Evolutionary conservation across 345 rosid species (phyloP), one percentile per base, ranked within the genome.

Genomic region (Luvunga scandens): DNA sequence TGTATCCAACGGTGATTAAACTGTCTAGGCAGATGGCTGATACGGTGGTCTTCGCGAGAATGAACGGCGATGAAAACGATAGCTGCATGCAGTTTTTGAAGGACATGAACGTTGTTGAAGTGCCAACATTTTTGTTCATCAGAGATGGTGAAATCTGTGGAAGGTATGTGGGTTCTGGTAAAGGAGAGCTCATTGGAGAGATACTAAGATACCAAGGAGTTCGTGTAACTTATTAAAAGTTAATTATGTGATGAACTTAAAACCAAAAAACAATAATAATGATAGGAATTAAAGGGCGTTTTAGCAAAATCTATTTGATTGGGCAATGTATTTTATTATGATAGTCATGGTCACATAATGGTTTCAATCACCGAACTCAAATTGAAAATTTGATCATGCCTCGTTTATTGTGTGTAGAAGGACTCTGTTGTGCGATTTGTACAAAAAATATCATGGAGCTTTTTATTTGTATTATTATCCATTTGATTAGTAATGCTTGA

Each of bases 61-160:
- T 95, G 97, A 92, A 93, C 83, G 99, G 98, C 0, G 98, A 95
- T 79, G 98, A 95, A 88, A 95, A 93, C 72, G 98, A 91, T 5
- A 93, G 97, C 81, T 95, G 99, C 81, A 93, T 95, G 98, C 82
- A 80, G 85, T 95, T 90, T 83, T 85, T 95, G 42, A 92, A 76
- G 82, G 98, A 93, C 79, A 93, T 91, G 98, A 79, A 95, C 6
- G 96, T 95, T 38, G 28, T 95, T 0, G 93, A 95, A 65, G 99
- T 95, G 2, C 99, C 96, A 0, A 93, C 98, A 7, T 93, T 93
- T 81, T 84, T 93, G 88, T 95, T 95, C 83, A 93, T 95, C 55
- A 85, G 93, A 77, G 88, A 89, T 21, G 99, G 97, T 0, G 69
- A 89, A 77, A 93, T 93, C 45, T 2, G 87, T 64, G 98, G 98